phyloP scores from a whole-genome alignment of 257 asterid genomes.

The Solanum chaucha region DNA sequence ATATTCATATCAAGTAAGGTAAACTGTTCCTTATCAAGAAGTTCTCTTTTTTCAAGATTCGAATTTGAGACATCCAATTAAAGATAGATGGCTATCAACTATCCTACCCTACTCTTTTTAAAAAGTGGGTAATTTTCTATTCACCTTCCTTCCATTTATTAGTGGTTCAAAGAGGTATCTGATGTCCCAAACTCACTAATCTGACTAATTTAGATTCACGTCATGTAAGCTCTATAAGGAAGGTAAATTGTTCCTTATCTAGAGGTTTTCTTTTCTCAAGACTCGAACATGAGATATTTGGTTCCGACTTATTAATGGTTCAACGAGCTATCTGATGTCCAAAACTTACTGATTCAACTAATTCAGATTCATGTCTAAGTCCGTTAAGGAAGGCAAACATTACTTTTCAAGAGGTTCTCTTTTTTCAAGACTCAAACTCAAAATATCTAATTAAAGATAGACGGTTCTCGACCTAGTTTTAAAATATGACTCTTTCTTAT shows the following conservation, averaged over 20 bases:
- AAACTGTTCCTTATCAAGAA: background rate
- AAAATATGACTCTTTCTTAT: background rate
- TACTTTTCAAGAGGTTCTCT: background rate
- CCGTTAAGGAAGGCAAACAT: background rate
- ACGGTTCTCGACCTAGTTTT: background rate
- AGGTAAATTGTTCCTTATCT: background rate
- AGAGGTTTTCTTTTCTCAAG: background rate
- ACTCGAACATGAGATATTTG: no score
- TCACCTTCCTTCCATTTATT: background rate
- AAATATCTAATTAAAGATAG: background rate
- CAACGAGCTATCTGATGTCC: background rate
- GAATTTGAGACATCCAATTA: background rate
- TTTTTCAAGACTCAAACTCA: background rate
- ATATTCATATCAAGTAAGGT: background rate
- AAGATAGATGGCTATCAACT: background rate
- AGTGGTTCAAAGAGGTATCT: background rate
- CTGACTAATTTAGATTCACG: background rate
- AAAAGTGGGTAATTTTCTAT: background rate
- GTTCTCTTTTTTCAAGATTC: background rate
- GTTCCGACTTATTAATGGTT: background rate
- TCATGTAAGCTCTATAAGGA: rapidly evolving
- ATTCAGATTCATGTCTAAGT: background rate
- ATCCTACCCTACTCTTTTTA: background rate
- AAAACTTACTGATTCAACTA: background rate
- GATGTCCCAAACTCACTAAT: background rate